Evolutionary conservation across 257 asterid genomes (phyloP), one percentile per base, ranked within the genome.

Genomic region (Rehmannia glutinosa): DNA sequence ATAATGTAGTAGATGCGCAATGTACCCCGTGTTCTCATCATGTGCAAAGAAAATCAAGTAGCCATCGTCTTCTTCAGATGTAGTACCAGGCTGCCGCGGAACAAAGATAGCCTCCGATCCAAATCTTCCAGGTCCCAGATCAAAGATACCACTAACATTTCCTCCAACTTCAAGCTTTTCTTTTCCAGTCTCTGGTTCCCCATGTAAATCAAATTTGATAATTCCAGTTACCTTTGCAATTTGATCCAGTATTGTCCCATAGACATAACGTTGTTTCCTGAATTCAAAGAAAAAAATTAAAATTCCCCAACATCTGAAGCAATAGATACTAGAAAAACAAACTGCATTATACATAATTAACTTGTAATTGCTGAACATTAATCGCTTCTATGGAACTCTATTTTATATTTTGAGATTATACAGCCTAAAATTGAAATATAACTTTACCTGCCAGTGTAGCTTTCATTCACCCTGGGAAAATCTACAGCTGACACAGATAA

Each of bases 71-170:
- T 94, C 99, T 77, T 90, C 99, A 64, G 95, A 78, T 38, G 77
- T 41, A 25, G 73, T 78, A 16, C 91, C 96, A 72, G 92, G 81
- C 75, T 81, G 78, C 15, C 86, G 84, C 2, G 97, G 96, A 71
- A 94, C 90, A 73, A 90, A 91, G 23, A 94, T 56, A 53, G 99
- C 97, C 81, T 94, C 99, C 10, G 99, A 94, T 69, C 99, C 99
- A 71, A 85, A 94, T 75, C 89, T 82, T 62, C 95, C 84, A 24
- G 96, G 87, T 52, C 97, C 99, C 2, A 94, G 84, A 79, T 91
- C 95, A 70, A 84, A 87, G 79, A 91, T 77, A 19, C 99, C 99
- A 77, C 65, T 66, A 59, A 88, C 86, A 78, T 91, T 94, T 59
- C 96, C 99, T 51, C 97, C 99, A 60, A 84, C 95, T 84, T 90